Evolutionary conservation across 768 basidiomycete genomes (phyloP).

Genomic region (Tricholoma matsutake): DNA sequence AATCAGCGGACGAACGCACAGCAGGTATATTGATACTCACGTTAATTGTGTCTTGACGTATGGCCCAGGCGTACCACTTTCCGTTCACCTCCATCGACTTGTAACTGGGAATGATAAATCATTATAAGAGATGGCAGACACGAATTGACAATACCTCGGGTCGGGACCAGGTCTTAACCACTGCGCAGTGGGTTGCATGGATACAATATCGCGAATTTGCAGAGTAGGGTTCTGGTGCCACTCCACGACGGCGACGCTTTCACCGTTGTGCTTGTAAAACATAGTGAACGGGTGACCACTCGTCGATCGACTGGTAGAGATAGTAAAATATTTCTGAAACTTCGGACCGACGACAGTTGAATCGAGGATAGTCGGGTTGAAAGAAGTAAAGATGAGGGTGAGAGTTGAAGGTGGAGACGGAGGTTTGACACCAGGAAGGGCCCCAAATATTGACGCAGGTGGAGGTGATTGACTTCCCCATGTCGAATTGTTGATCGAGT

Average conservation of each 20-base stretch:
- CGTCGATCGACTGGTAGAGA: constrained; percentile 18
- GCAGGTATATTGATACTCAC: constrained; percentile 15
- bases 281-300: constrained; percentile 32
- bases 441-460: constrained; percentile 14
- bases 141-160: neutral
- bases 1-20: constrained; percentile 6
- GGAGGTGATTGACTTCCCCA: constrained; percentile 12
- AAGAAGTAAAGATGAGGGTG: constrained; percentile 36
- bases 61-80: constrained; percentile 39
- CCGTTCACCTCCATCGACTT: constrained; percentile 39
- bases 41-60: constrained; percentile 20
- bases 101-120: constrained; percentile 20
- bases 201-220: constrained; percentile 34
- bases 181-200: constrained; percentile 31
- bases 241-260: constrained; percentile 36
- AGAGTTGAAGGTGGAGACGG: neutral
- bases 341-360: constrained; percentile 43
- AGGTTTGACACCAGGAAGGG: constrained; percentile 6
- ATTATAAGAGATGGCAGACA: neutral
- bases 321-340: constrained; percentile 38
- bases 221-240: constrained; percentile 33
- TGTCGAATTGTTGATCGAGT: constrained; percentile 13
- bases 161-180: constrained; percentile 30
- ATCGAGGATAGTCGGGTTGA: constrained; percentile 40
- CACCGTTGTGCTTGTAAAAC: constrained; percentile 35